These are phyloP conservation scores for Stropharia rugosoannulata DNA, from an alignment of 768 basidiomycete species.

Conservation along the genomic window DNA sequence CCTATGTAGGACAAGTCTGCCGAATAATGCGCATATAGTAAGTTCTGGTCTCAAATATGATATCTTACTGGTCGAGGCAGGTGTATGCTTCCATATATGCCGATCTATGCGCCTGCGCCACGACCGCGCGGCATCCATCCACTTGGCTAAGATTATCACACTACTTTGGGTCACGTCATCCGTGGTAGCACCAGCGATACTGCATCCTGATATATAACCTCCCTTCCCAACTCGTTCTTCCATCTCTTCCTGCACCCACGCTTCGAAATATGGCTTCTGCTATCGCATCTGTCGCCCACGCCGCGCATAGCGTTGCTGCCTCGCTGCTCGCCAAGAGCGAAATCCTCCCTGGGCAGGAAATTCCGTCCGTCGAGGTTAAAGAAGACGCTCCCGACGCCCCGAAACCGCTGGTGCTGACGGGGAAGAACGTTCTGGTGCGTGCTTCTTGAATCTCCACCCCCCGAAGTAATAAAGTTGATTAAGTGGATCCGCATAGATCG, in stretches of 20 bases:
- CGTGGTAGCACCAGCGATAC: no score
- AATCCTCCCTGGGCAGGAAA: constrained; percentile 44
- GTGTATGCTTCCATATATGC: no score
- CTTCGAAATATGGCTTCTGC: constrained; percentile 45
- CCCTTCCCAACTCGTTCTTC: neutral
- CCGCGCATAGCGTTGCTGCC: constrained; percentile 55
- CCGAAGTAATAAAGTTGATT: no score
- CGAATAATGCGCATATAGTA: no score
- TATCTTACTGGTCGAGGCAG: no score
- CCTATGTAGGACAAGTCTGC: no score
- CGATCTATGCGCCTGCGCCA: no score
- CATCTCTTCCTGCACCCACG: neutral
- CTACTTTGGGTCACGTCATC: no score
- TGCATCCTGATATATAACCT: neutral
- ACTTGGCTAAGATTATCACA: no score
- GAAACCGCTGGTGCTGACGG: constrained; percentile 44
- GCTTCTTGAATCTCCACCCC: no score
- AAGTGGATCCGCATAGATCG: constrained; percentile 41
- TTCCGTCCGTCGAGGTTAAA: constrained; percentile 56
- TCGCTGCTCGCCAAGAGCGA: constrained; percentile 47
- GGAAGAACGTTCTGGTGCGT: constrained; percentile 66
- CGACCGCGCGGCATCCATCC: no score
- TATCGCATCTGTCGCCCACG: constrained; percentile 43
- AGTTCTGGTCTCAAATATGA: no score
- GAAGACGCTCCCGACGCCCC: constrained; percentile 50